A percentile compares a stretch with the other conserved stretches of the same genome.
These are phyloP conservation scores for Lithocarpus polystachyus DNA, from an alignment of 306 rosid genomes.

Conservation along the genomic window DNA sequence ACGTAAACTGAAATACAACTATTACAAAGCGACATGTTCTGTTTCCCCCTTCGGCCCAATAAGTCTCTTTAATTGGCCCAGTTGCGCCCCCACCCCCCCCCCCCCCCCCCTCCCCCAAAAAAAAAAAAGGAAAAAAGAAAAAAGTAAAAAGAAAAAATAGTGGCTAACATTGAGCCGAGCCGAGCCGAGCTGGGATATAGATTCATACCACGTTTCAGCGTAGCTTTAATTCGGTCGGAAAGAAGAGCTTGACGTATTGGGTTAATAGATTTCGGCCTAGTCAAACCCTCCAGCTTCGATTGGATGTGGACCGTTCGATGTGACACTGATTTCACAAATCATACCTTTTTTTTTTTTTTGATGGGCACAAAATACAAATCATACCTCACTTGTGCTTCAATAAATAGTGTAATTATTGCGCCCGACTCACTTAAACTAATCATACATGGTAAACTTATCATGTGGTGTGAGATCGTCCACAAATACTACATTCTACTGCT, in stretches of 20 bases:
- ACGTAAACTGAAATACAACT: neutral
- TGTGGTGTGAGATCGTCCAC: too few relatives aligned
- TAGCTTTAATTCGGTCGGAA: slow-evolving; percentile 2
- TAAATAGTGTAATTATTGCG: too few relatives aligned
- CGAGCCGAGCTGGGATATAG: neutral
- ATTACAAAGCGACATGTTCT: neutral
- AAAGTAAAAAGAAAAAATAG: too few relatives aligned
- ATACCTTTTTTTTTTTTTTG: too few relatives aligned
- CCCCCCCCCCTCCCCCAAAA: too few relatives aligned
- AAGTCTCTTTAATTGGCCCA: neutral
- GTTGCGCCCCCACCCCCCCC: neutral
- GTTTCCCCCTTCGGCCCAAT: neutral
- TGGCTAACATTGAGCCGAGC: neutral
- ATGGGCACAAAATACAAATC: neutral
- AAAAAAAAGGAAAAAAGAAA: too few relatives aligned
- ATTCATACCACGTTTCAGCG: neutral
- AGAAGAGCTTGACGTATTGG: neutral
- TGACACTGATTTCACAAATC: neutral
- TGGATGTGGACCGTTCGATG: neutral
- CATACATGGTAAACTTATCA: too few relatives aligned
- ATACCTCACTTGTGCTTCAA: too few relatives aligned
- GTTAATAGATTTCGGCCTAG: neutral
- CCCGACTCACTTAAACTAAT: too few relatives aligned
- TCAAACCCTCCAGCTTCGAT: slow-evolving; percentile 18
- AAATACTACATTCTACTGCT: rapidly evolving